Evolutionary conservation across 2,329 filamentous ascomycete genomes (phyloP), one percentile per base, ranked within the genome.

Genomic region (Leptographium galeiforme): DNA sequence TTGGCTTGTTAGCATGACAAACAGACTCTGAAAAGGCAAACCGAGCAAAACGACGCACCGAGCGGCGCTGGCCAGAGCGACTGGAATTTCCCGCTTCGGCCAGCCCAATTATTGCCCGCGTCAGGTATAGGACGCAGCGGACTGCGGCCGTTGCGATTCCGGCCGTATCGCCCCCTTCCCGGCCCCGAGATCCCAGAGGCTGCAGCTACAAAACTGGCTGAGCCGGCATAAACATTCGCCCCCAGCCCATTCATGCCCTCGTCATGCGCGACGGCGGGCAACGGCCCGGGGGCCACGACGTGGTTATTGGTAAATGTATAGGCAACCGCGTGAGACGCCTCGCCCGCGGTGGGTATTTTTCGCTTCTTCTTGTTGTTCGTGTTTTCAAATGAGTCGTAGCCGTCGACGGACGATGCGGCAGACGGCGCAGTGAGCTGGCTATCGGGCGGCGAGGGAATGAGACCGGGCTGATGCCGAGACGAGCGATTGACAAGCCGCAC

Each of bases 291-390:
- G 0, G 64, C 61, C 8, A 67, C 52, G 11, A 56, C 45, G 44
- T 56, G 56, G 12, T 63, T 52, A 34, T 73, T 70, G 44, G 62
- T 66, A 18, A 68, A 58, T 5, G 63, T 62, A 56, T 77, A 74
- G 8, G 65, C 62, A 3, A 68, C 68, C 50, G 69, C 71, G 19
- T 75, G 60, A 4, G 67, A 78, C 14, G 82, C 74, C 61, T 87
- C 86, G 18, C 87, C 86, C 11, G 88, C 89, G 0, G 89, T 89
- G 0, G 93, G 93, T 40, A 98, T 97, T 70, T 98, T 98, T 60
- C 93, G 81, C 69, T 98, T 97, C 74, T 97, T 98, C 70, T 98
- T 98, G 66, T 98, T 98, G 67, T 95, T 97, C 39, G 89, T 95
- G 63, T 97, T 97, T 68, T 98, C 93, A 62, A 96, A 95, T 8